Conservation (phyloP, 1,139 yeast species). For the Debaryomyces subglobosus region DNA sequence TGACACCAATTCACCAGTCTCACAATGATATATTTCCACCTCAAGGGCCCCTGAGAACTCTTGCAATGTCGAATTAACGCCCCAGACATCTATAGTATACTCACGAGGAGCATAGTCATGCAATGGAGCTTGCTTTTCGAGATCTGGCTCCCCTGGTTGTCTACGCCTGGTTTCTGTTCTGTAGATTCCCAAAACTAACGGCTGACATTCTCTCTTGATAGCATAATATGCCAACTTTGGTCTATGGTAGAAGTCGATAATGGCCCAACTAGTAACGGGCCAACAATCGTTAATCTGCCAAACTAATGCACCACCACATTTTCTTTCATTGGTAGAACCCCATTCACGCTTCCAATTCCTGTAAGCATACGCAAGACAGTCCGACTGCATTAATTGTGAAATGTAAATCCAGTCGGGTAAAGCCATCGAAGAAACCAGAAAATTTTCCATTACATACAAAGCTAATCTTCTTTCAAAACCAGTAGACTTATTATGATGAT, state of each 20-base stretch:
- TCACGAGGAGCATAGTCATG: slow-evolving; percentile 26
- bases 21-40: slow-evolving; percentile 33
- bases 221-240: slow-evolving; percentile 51
- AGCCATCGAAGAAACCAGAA: slow-evolving; percentile 32
- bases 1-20: slow-evolving; percentile 29
- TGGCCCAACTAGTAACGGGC: slow-evolving; percentile 53
- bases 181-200: slow-evolving; percentile 38
- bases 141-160: slow-evolving; percentile 19
- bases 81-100: slow-evolving; percentile 45
- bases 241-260: slow-evolving; percentile 39
- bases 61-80: slow-evolving; percentile 32
- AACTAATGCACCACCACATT: slow-evolving; percentile 46
- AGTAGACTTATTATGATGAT: slow-evolving; percentile 45
- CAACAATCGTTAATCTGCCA: slow-evolving; percentile 59
- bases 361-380: slow-evolving; percentile 50
- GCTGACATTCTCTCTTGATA: slow-evolving; percentile 45
- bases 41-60: slow-evolving; percentile 26
- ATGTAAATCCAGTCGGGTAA: slow-evolving; percentile 48
- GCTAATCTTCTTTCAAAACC: slow-evolving; percentile 50
- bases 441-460: slow-evolving; percentile 46
- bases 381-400: slow-evolving; percentile 54
- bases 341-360: slow-evolving; percentile 51
- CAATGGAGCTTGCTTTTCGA: slow-evolving; percentile 16
- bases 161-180: slow-evolving; percentile 21
- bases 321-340: slow-evolving; percentile 36